Conservation (phyloP, 2,329 filamentous ascomycete genomes). For the Nakataea oryzae region DNA sequence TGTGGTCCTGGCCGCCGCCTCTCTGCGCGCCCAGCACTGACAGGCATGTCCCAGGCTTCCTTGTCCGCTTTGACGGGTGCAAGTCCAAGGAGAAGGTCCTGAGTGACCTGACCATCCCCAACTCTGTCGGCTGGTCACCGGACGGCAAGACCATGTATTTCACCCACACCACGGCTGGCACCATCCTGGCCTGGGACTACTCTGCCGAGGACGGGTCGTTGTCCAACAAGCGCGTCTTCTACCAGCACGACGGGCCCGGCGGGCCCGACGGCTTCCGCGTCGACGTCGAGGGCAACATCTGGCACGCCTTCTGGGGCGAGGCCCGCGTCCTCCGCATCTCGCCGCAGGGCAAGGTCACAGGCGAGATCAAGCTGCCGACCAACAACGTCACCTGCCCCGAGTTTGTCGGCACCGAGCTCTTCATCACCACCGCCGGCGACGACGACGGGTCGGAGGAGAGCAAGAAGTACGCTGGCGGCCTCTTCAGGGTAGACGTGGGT, state of each 20-base stretch:
- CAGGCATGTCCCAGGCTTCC: conserved; percentile 41
- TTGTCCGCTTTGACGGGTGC: conserved; percentile 62
- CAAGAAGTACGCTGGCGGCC: conserved; percentile 53
- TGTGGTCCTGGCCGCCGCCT: conserved; percentile 8
- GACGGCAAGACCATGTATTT: conserved; percentile 69
- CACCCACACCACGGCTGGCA: conserved; percentile 63
- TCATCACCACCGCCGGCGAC: conserved; percentile 67
- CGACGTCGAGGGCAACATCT: conserved; percentile 76
- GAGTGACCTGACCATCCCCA: conserved; percentile 65
- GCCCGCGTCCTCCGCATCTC: conserved; percentile 65
- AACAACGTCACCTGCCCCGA: conserved; percentile 70
- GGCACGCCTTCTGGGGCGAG: conserved; percentile 79
- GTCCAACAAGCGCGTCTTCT: conserved; percentile 61
- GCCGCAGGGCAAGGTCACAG: conserved; percentile 56
- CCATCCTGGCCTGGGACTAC: conserved; percentile 69
- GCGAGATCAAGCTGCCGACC: conserved; percentile 67
- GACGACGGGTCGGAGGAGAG: conserved; percentile 55
- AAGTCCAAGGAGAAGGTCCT: conserved; percentile 49
- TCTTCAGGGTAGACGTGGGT: conserved; percentile 72
- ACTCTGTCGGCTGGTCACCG: conserved; percentile 72
- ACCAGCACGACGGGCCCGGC: conserved; percentile 53
- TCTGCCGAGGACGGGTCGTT: conserved; percentile 51
- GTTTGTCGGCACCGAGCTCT: conserved; percentile 65
- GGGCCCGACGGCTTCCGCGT: conserved; percentile 78
- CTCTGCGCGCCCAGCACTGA: neutral